Evolutionary conservation across 1,284 basidiomycete species (phyloP).

Genomic region (Thecaphora thlaspeos): DNA sequence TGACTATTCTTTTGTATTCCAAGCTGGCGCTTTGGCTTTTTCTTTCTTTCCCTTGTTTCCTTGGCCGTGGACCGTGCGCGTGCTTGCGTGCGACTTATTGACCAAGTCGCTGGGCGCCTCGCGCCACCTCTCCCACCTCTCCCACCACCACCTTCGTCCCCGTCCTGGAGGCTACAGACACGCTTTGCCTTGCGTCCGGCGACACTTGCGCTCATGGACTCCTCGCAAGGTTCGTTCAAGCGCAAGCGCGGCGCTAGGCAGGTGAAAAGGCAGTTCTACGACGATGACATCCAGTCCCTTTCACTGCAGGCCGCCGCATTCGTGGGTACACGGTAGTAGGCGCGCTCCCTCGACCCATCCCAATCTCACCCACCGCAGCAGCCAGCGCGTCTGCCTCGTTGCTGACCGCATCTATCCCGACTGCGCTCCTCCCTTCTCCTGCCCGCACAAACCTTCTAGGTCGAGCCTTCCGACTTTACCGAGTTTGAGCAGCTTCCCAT

Average conservation of each 20-base stretch:
- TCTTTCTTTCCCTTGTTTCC: no score
- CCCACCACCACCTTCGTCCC: not conserved
- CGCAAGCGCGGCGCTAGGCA: constrained; percentile 32
- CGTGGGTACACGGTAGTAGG: no score
- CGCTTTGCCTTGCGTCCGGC: constrained; percentile 1
- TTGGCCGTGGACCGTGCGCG: no score
- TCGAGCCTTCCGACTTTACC: constrained; percentile 14
- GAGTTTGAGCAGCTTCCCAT: constrained; percentile 49
- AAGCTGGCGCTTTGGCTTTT: no score
- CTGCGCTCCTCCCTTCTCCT: no score
- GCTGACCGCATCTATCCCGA: no score
- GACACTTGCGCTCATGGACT: not conserved
- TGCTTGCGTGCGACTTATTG: constrained; percentile 6
- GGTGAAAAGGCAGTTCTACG: constrained; percentile 42
- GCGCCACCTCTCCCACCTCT: not conserved
- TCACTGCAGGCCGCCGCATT: constrained; percentile 24
- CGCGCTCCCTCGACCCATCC: no score
- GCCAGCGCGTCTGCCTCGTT: no score
- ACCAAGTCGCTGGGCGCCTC: not conserved
- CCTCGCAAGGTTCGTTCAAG: constrained; percentile 19
- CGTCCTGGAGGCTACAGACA: constrained; percentile 1
- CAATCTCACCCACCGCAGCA: no score
- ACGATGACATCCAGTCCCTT: constrained; percentile 44
- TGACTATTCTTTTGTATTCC: no score
- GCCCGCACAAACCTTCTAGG: no score